Evolutionary conservation across 2,329 filamentous ascomycete genomes (phyloP).

Genomic region (Balansia obtecta): DNA sequence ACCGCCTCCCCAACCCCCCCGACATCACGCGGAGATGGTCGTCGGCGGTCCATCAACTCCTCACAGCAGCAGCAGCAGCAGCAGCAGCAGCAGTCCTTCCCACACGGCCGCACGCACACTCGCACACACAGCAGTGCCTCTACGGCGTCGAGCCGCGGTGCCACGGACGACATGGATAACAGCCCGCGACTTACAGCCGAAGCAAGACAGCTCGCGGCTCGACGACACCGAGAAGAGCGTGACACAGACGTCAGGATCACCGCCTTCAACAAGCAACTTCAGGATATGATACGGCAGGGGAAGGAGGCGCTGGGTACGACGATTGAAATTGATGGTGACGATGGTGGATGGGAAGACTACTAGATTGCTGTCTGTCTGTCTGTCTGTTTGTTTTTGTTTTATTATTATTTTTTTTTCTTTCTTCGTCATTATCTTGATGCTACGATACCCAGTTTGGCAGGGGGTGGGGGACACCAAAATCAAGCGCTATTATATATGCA

Average conservation of each 20-base stretch:
- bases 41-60: conserved; percentile 7
- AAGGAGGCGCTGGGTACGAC: conserved; percentile 72
- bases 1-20: conserved; percentile 13
- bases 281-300: conserved; percentile 81
- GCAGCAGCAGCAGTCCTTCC: conserved; percentile 8
- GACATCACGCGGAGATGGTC: conserved; percentile 9
- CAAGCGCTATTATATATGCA: not conserved
- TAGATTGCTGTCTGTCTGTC: not conserved
- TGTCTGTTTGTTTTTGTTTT: not conserved
- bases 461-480: not conserved
- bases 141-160: conserved; percentile 22
- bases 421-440: not conserved
- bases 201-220: conserved; percentile 61
- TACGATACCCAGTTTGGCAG: conserved; percentile 4
- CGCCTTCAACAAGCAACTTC: conserved; percentile 65
- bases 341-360: conserved; percentile 24
- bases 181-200: conserved; percentile 49
- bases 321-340: conserved; percentile 48
- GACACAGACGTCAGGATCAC: conserved; percentile 70
- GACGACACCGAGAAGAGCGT: conserved; percentile 58
- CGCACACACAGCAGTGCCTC: conserved; percentile 34
- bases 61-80: not conserved
- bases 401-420: not conserved
- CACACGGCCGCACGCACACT: conserved; percentile 35
- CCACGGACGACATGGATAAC: conserved; percentile 10